Evolutionary conservation across 495 filamentous ascomycete genomes (phyloP).

Genomic region (Cercophora newfieldiana): DNA sequence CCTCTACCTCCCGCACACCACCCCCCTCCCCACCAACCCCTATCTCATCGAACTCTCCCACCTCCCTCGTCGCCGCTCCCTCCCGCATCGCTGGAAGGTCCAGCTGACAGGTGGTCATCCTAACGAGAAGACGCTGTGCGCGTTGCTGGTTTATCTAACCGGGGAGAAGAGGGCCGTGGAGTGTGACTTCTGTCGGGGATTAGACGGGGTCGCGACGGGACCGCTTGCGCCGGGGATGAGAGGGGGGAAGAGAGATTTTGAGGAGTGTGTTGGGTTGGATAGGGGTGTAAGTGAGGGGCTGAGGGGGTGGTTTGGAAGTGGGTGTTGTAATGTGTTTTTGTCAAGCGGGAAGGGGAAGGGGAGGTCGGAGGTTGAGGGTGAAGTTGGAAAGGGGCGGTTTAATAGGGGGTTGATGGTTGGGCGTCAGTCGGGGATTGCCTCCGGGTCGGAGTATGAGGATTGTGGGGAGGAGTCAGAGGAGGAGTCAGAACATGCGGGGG

Average conservation of each 20-base stretch:
- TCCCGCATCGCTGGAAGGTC: conserved; percentile 15
- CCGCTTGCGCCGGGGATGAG: background rate
- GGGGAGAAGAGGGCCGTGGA: background rate
- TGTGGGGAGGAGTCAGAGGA: too few species aligned
- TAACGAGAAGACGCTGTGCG: conserved; percentile 2
- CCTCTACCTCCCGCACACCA: background rate
- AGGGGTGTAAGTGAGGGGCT: background rate
- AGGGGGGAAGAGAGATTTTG: background rate
- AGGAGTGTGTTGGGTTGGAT: background rate
- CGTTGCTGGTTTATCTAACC: conserved; percentile 15
- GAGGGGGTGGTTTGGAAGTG: background rate
- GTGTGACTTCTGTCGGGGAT: background rate
- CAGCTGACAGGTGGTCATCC: conserved; percentile 4
- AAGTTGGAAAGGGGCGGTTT: too few species aligned
- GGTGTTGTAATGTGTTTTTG: background rate
- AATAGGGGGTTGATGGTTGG: background rate
- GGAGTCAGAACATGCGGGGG: too few species aligned
- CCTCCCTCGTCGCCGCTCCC: background rate
- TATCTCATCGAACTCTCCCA: conserved; percentile 6
- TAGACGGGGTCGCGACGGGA: background rate
- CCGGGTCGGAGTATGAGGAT: too few species aligned
- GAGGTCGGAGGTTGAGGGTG: background rate
- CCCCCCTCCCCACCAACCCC: background rate
- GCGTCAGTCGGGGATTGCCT: background rate
- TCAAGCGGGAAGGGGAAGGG: background rate